phyloP scores from a whole-genome alignment of 106 monocot species.

The Phalaenopsis equestris region DNA sequence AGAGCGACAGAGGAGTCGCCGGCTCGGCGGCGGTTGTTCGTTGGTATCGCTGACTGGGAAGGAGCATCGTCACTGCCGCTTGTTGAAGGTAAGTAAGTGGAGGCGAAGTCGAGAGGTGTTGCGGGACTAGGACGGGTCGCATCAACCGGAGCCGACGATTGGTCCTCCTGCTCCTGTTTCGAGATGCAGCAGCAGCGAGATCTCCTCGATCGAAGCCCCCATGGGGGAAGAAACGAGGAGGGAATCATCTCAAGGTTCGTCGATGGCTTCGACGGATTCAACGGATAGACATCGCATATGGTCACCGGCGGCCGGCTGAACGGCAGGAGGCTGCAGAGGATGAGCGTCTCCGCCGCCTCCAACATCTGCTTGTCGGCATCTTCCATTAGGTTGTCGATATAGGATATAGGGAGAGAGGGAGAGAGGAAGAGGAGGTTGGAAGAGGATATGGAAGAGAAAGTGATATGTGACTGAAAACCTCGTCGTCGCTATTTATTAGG shows the following conservation, averaged over 20 bases:
- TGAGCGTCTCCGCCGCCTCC: constrained; percentile 6
- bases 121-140: background rate
- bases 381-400: background rate
- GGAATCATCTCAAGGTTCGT: background rate
- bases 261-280: background rate
- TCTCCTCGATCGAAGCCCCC: constrained; percentile 1
- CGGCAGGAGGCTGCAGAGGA: background rate
- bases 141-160: background rate
- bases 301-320: background rate
- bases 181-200: constrained; percentile 1
- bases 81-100: background rate
- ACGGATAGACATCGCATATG: background rate
- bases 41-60: background rate
- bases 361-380: background rate
- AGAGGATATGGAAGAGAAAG: background rate
- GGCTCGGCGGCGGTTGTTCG: background rate
- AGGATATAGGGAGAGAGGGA: background rate
- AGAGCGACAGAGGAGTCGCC: background rate
- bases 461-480: background rate
- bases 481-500: constrained; percentile 8
- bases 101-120: constrained; percentile 2
- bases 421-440: background rate
- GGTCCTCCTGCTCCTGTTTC: background rate
- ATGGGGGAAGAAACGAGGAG: background rate
- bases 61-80: constrained; percentile 1